Evolutionary conservation across 2,329 filamentous ascomycete species (phyloP), one percentile per base, ranked within the genome.

Genomic region (Xylariaceae sp.): DNA sequence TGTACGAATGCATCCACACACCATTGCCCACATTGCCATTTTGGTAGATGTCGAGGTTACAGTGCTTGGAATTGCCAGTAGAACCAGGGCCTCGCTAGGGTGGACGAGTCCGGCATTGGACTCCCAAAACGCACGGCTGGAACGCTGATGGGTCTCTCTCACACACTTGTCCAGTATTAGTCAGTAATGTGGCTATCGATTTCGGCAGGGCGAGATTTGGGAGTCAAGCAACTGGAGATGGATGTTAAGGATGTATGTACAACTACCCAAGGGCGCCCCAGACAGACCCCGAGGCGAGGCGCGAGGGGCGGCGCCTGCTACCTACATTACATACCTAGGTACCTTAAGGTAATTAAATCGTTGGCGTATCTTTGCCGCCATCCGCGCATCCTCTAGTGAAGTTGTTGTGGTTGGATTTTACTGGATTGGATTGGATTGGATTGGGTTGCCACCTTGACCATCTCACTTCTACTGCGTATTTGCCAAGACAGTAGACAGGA

Each of bases 1-100:
- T 39, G 33, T 31, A 55, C 51, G 23, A 21, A 67, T 69, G 66
- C 67, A 67, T 67, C 67, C 66, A 69, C 68, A 67, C 64, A 61
- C 65, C 63, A 64, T 60, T 63, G 53, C 53, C 51, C 28, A 34
- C 37, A 62, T 56, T 56, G 41, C 53, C 53, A 55, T 60, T 58
- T 58, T 53, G 33, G 57, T 51, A 33, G 9, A 65, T 56, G 56
- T 63, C 56, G 54, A 56, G 57, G 54, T 61, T 57, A 53, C 56
- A 62, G 53, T 47, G 56, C 56, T 56, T 53, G 49, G 52, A 53
- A 14, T 14, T 28, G 33, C 31, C 6, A 6, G 21, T n/a, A n/a
- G n/a, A n/a, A 19, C 52, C 24, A 49, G 39, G 48, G 28, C 44
- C 45, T 40, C 12, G 34, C 26, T 40, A 50, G 50, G 45, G 47